These are phyloP conservation scores for Naganishia sp. DNA, from an alignment of 1,284 basidiomycete species.

Conservation along the genomic window DNA sequence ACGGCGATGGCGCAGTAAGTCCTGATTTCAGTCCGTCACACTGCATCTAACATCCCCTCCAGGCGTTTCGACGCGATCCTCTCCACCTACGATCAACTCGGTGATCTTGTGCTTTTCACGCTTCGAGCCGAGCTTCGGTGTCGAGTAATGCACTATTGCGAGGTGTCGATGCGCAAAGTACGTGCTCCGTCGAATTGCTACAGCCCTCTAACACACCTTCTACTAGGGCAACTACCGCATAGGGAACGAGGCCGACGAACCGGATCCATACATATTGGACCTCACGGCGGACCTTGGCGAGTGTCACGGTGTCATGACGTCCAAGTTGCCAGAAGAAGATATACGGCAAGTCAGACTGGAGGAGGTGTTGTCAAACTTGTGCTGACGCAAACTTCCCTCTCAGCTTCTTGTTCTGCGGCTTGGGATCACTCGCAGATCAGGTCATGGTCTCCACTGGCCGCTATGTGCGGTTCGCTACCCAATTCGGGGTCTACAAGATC, in stretches of 20 bases:
- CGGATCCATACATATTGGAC: slow-evolving; percentile 85
- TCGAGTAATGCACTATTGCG: slow-evolving; percentile 77
- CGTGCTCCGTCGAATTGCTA: slow-evolving; percentile 34
- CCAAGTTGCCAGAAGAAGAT: slow-evolving; percentile 65
- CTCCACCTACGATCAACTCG: slow-evolving; percentile 84
- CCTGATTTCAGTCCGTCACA: background rate
- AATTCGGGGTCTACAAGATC: slow-evolving; percentile 83
- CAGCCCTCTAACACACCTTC: background rate
- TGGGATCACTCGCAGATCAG: slow-evolving; percentile 84
- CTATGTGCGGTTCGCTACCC: slow-evolving; percentile 70
- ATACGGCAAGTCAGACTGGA: slow-evolving; percentile 60
- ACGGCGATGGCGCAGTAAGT: slow-evolving; percentile 82
- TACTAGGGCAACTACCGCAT: slow-evolving; percentile 76
- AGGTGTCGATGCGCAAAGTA: slow-evolving; percentile 73
- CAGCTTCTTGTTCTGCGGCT: slow-evolving; percentile 83
- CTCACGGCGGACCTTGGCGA: slow-evolving; percentile 78
- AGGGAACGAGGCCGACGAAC: slow-evolving; percentile 80
- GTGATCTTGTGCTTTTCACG: slow-evolving; percentile 82
- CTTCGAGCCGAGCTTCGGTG: slow-evolving; percentile 87
- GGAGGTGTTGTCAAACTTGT: background rate
- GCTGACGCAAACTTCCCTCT: slow-evolving; percentile 11
- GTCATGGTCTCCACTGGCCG: slow-evolving; percentile 75
- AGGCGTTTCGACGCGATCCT: slow-evolving; percentile 88
- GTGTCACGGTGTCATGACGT: slow-evolving; percentile 70
- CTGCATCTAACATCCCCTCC: background rate